These are phyloP conservation scores for Pterocarpus macrocarpus DNA, from an alignment of 306 rosid genomes.

Conservation along the genomic window DNA sequence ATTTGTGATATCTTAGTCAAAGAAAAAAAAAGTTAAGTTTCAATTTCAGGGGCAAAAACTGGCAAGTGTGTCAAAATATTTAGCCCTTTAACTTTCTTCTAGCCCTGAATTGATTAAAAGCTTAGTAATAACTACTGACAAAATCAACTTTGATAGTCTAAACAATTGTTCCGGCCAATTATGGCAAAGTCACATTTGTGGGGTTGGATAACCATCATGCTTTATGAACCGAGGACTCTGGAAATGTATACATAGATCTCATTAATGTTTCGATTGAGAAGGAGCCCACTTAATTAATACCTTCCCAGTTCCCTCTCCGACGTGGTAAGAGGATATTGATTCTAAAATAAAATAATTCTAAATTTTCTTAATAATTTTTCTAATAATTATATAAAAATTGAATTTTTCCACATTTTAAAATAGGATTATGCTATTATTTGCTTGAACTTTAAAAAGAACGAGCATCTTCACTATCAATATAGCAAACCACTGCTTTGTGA, in stretches of 20 bases:
- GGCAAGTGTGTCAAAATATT: neutral
- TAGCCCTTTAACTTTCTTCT: conserved; percentile 4
- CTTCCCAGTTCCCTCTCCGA: conserved; percentile 27
- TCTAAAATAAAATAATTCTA: neutral
- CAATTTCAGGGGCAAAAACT: conserved; percentile 19
- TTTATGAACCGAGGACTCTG: neutral
- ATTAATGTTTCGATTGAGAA: conserved; percentile 29
- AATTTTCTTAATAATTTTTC: neutral
- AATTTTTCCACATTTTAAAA: too few relatives aligned
- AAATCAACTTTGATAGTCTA: conserved; percentile 27
- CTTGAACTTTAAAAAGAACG: too few relatives aligned
- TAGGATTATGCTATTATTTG: too few relatives aligned
- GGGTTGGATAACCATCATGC: conserved; percentile 14
- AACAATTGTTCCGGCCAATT: conserved; percentile 15
- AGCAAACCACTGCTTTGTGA: too few relatives aligned
- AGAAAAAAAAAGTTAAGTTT: neutral
- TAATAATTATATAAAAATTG: too few relatives aligned
- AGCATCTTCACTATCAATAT: too few relatives aligned
- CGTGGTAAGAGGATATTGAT: neutral
- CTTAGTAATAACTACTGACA: neutral
- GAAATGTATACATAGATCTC: conserved; percentile 32
- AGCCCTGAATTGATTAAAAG: neutral
- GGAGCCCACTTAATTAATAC: conserved; percentile 43
- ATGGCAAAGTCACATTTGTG: conserved; percentile 17
- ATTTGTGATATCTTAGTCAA: too few relatives aligned